Evolutionary conservation across 192 early-diverging fungal species (phyloP).

Genomic region (Coemansia sp.): DNA sequence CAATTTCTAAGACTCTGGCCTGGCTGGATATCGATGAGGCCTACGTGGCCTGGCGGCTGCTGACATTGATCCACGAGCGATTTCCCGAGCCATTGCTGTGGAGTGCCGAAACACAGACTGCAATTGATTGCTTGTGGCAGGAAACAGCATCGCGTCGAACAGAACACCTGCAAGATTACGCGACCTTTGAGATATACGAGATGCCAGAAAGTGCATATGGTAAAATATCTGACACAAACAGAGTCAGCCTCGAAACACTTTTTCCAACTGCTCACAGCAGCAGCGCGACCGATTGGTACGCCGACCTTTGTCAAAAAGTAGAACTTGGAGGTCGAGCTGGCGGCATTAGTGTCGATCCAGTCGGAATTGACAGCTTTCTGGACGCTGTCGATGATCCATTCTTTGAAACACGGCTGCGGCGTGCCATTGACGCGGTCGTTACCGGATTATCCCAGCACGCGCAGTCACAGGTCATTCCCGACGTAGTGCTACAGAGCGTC

Average conservation of each 20-base stretch:
- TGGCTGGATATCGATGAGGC: constrained; percentile 34
- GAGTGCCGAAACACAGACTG: constrained; percentile 2
- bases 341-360: neutral
- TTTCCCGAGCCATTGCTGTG: constrained; percentile 9
- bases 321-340: neutral
- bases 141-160: neutral
- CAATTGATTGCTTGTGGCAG: constrained; percentile 6
- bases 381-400: constrained; percentile 1
- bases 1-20: constrained; percentile 14
- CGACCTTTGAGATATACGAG: neutral
- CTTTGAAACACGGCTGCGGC: constrained; percentile 31
- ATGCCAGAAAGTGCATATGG: neutral
- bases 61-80: constrained; percentile 10
- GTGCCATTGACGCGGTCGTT: constrained; percentile 19
- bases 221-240: neutral
- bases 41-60: constrained; percentile 34
- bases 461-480: neutral
- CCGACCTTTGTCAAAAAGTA: constrained; percentile 1
- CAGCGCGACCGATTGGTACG: neutral
- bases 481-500: constrained; percentile 3
- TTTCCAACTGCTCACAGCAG: neutral
- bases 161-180: constrained; percentile 14
- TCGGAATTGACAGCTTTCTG: neutral
- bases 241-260: constrained; percentile 7
- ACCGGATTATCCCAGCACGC: constrained; percentile 8